A percentile compares a stretch with the other conserved stretches of the same genome.
These are phyloP conservation scores for Macrotyloma uniflorum DNA, from an alignment of 306 rosid genomes.

Conservation along the genomic window DNA sequence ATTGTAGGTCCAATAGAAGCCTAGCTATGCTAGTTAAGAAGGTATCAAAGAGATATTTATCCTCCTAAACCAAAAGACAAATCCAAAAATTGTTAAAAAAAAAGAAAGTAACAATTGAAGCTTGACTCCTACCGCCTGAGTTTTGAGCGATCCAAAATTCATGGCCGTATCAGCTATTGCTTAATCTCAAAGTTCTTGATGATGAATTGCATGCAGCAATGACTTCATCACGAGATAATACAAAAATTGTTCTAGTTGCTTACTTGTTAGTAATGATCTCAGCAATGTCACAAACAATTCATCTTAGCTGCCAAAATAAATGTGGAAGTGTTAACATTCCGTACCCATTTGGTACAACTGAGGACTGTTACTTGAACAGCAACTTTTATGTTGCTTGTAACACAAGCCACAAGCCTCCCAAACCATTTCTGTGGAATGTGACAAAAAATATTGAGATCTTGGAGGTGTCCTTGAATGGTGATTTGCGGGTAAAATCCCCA, in stretches of 20 bases:
- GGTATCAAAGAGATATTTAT: neutral
- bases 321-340: conserved; percentile 33
- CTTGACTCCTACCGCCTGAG: neutral
- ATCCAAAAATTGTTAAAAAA: neutral
- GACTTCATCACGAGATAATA: neutral
- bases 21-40: neutral
- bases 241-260: neutral
- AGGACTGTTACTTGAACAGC: neutral
- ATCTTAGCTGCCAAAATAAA: conserved; percentile 9
- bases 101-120: neutral
- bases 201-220: neutral
- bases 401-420: conserved; percentile 24
- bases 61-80: conserved; percentile 22
- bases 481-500: neutral
- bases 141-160: neutral
- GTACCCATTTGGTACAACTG: conserved; percentile 16
- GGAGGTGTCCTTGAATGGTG: neutral
- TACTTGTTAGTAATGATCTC: conserved; percentile 1
- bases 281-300: conserved; percentile 19
- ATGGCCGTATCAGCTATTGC: neutral
- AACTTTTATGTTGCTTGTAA: conserved; percentile 27
- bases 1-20: neutral
- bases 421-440: conserved; percentile 25
- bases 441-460: conserved; percentile 18
- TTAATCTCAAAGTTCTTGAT: neutral